These are phyloP conservation scores for Myrica gale DNA, from an alignment of 306 rosid genomes.

Conservation along the genomic window DNA sequence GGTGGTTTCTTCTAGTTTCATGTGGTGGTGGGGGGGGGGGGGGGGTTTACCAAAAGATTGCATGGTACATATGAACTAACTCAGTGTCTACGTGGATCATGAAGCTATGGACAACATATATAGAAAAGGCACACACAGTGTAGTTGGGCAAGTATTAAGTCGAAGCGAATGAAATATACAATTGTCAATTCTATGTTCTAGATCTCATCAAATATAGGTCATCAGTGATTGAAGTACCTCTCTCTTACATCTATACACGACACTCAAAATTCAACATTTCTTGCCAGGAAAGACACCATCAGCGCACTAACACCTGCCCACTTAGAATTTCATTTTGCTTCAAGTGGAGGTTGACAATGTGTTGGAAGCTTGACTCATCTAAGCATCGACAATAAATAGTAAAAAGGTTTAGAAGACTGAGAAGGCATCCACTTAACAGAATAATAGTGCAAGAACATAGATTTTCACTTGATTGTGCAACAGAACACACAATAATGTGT, in stretches of 20 bases:
- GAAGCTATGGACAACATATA: neutral
- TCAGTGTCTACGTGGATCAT: neutral
- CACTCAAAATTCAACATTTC: neutral
- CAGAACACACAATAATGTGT: neutral
- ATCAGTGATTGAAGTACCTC: neutral
- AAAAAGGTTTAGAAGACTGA: neutral
- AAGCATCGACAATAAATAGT: neutral
- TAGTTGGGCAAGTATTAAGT: neutral
- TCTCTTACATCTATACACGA: neutral
- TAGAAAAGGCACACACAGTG: neutral
- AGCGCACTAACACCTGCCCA: neutral
- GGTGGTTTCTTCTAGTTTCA: no score
- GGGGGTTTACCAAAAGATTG: neutral
- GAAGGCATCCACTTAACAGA: constrained; percentile 6
- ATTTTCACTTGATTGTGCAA: neutral
- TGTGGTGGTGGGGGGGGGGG: no score
- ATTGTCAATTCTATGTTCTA: neutral
- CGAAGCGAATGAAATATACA: neutral
- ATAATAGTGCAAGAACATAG: neutral
- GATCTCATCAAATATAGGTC: neutral
- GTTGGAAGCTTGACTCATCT: neutral
- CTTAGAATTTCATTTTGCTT: neutral
- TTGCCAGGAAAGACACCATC: constrained; percentile 1
- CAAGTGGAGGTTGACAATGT: neutral
- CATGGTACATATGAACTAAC: neutral